Conservation (phyloP, 176 grass and related monocot genomes). For the Paspalum vaginatum region DNA sequence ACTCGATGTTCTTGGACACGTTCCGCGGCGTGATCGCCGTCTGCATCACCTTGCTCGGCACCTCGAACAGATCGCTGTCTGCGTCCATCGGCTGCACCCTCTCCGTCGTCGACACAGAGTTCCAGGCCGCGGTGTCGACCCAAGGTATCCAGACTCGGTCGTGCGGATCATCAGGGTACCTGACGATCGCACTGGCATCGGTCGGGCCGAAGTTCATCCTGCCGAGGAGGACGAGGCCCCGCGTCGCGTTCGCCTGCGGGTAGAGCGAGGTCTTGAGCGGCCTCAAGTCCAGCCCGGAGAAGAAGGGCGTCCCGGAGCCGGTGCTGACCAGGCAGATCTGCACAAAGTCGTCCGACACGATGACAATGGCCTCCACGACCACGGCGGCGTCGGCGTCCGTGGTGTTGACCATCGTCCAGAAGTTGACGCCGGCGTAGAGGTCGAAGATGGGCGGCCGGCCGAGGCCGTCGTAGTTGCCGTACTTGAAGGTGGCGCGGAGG, state of each 20-base stretch:
- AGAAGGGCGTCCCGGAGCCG: constrained; percentile 62
- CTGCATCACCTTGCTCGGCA: constrained; percentile 52
- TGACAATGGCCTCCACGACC: constrained; percentile 18
- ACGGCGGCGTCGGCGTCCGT: not conserved
- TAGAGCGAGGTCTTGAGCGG: constrained; percentile 48
- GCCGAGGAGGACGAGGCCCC: constrained; percentile 25
- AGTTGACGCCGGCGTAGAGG: constrained; percentile 59
- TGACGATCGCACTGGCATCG: not conserved
- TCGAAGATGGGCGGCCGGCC: constrained; percentile 43
- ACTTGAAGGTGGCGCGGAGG: constrained; percentile 46
- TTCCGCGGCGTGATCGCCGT: constrained; percentile 44
- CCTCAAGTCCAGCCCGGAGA: constrained; percentile 63
- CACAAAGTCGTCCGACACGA: constrained; percentile 28
- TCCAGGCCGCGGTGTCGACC: not conserved
- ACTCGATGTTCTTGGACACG: constrained; percentile 32
- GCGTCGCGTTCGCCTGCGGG: constrained; percentile 10
- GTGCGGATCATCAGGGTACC: constrained; percentile 56
- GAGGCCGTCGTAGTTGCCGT: constrained; percentile 66
- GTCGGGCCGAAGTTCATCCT: constrained; percentile 46
- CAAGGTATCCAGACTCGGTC: constrained; percentile 33
- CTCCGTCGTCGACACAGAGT: constrained; percentile 19
- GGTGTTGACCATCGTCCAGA: constrained; percentile 50
- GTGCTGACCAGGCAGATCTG: constrained; percentile 63
- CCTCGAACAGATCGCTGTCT: not conserved
- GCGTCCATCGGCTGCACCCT: not conserved